Evolutionary conservation across 2,329 filamentous ascomycete species (phyloP).

Genomic region (Exutisphaerella laricina): DNA sequence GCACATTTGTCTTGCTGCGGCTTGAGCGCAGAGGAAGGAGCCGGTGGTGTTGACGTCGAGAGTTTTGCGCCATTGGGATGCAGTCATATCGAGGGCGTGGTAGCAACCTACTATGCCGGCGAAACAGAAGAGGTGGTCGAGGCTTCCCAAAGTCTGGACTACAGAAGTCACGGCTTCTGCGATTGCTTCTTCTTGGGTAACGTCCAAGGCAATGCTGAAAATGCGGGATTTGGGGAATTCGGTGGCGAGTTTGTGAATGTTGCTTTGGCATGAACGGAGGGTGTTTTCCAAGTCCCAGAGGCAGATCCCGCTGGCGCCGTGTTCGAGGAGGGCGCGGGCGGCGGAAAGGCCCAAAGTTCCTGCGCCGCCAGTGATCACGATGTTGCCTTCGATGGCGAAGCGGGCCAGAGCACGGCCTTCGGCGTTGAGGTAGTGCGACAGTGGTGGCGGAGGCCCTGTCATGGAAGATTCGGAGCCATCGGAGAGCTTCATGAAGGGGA

Average conservation of each 20-base stretch:
- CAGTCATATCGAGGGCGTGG: conserved; percentile 55
- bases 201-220: conserved; percentile 50
- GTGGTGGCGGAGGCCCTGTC: conserved; percentile 42
- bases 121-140: conserved; percentile 58
- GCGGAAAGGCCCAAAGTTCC: conserved; percentile 57
- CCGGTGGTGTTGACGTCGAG: conserved; percentile 70
- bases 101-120: conserved; percentile 62
- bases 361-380: conserved; percentile 59
- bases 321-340: conserved; percentile 60
- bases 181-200: conserved; percentile 51
- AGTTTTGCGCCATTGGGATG: conserved; percentile 56
- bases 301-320: conserved; percentile 55
- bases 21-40: conserved; percentile 64
- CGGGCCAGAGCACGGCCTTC: conserved; percentile 42
- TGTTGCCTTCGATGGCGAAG: conserved; percentile 50
- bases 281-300: conserved; percentile 55
- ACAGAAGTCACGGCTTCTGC: conserved; percentile 40
- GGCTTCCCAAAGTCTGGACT: conserved; percentile 42
- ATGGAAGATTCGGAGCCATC: conserved; percentile 37
- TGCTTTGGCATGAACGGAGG: conserved; percentile 34
- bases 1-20: conserved; percentile 54
- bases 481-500: conserved; percentile 48
- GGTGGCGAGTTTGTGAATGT: conserved; percentile 43
- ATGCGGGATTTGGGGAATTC: conserved; percentile 54
- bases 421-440: conserved; percentile 39